Evolutionary conservation across 768 basidiomycete genomes (phyloP).

Genomic region (Tylopilus rubrobrunneus): DNA sequence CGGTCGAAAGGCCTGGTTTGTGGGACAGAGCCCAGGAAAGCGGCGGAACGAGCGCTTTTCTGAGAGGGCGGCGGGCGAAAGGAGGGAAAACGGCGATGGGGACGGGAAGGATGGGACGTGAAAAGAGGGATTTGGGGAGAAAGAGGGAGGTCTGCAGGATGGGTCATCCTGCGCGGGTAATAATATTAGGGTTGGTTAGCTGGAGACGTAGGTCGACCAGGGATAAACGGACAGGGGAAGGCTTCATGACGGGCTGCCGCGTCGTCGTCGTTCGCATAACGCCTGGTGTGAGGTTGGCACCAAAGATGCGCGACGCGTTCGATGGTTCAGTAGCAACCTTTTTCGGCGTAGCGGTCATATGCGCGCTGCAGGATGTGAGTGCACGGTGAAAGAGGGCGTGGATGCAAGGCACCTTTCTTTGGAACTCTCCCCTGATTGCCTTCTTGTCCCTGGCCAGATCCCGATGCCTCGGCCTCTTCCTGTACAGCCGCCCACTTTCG

Average conservation of each 20-base stretch:
- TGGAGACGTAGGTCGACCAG: conserved; percentile 49
- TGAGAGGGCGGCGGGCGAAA: too few relatives aligned
- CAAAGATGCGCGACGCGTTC: conserved; percentile 40
- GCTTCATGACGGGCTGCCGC: conserved; percentile 26
- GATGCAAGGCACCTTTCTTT: conserved; percentile 50
- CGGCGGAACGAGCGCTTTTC: too few relatives aligned
- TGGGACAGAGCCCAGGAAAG: too few relatives aligned
- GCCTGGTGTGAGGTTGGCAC: conserved; percentile 42
- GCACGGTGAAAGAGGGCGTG: too few relatives aligned
- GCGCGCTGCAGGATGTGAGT: too few relatives aligned
- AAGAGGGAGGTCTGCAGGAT: too few relatives aligned
- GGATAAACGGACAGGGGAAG: conserved; percentile 33
- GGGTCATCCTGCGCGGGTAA: too few relatives aligned
- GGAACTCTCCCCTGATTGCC: conserved; percentile 48
- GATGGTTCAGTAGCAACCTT: conserved; percentile 37
- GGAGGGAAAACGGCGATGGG: too few relatives aligned
- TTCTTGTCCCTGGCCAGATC: conserved; percentile 45
- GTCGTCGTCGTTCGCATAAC: conserved; percentile 27
- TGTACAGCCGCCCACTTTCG: conserved; percentile 71
- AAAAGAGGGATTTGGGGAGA: too few relatives aligned
- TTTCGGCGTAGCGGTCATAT: too few relatives aligned
- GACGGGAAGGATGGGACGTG: too few relatives aligned
- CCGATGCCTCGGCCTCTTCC: conserved; percentile 48
- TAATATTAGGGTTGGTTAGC: conserved; percentile 38
- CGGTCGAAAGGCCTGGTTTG: too few relatives aligned